Conservation (phyloP, 345 rosid species). For the Turritis glabra region DNA sequence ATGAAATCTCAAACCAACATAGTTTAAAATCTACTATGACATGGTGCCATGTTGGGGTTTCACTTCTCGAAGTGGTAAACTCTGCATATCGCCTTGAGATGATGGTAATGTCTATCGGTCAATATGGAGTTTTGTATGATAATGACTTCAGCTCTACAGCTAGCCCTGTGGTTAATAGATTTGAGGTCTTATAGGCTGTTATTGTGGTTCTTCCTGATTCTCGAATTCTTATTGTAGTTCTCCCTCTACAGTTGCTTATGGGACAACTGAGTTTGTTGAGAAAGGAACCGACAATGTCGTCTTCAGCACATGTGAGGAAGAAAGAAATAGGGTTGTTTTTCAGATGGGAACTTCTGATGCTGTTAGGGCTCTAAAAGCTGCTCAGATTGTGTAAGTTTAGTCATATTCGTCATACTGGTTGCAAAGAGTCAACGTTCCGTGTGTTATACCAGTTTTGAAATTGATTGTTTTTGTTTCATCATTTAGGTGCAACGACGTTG, state of each 20-base stretch:
- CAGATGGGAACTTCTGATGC: constrained; percentile 98
- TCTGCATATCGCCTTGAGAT: neutral
- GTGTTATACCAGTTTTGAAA: neutral
- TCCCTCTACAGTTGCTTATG: constrained; percentile 51
- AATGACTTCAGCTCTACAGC: neutral
- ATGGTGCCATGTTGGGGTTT: neutral
- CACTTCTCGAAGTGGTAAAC: neutral
- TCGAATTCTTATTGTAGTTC: constrained; percentile 30
- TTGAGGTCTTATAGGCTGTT: no score
- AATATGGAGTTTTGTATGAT: neutral
- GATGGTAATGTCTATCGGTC: neutral
- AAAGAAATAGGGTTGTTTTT: constrained; percentile 65
- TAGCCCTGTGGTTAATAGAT: no score
- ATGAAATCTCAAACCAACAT: no score
- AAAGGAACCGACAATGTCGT: constrained; percentile 77
- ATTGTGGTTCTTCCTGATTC: constrained; percentile 31
- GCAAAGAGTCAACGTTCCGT: neutral
- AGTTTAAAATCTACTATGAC: no score
- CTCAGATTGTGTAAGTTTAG: constrained; percentile 70
- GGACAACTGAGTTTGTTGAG: constrained; percentile 82
- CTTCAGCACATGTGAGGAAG: constrained; percentile 76
- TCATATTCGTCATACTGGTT: neutral
- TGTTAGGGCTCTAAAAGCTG: constrained; percentile 78
- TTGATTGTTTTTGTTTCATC: neutral
- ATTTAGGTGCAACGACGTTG: constrained; percentile 79